Evolutionary conservation across 2,329 filamentous ascomycete species (phyloP), one percentile per base, ranked within the genome.

Genomic region (Paradendryphiella salina): DNA sequence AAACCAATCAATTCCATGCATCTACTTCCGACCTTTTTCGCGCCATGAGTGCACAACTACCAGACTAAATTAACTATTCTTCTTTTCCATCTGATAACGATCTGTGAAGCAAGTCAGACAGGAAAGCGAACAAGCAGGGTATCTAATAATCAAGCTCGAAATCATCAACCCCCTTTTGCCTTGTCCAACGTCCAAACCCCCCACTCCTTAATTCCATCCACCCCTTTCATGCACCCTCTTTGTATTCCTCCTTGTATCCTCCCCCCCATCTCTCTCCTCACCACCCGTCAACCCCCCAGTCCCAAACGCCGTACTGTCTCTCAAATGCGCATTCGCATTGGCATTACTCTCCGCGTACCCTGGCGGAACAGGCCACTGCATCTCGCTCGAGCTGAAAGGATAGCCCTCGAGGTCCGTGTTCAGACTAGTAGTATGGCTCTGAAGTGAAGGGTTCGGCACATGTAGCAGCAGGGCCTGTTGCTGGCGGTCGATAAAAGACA

Each of bases 281-380:
- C 13, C 33, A 8, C 21, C 46, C 36, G 32, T 21, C 7, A 38
- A 28, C 15, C 21, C 14, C n/a, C 31, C 31, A 38, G 1, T 29
- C 1, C 49, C 46, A 31, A 52, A 11, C 21, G 56, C 48, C 15
- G 46, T 52, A n/a, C 54, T 55, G 20, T 50, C 54, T 14, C 50
- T 49, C 28, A 52, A 43, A 33, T 44, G 37, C 33, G 46, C 41
- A 35, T 43, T 48, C 38, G 42, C 50, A 46, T 42, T 48, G 31
- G 42, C 50, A 46, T 37, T 43, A 17, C 51, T 50, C 32, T 55
- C 49, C 15, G n/a, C 45, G 31, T 63, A 64, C 11, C 52, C 53
- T 0, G 61, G 60, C 2, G 61, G 63, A 13, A 54, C 53, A 7
- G 61, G 63, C 54, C 59, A 65, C 10, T 51, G 47, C 52, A 59